Evolutionary conservation across 371 early-diverging fungal genomes (phyloP), one percentile per base, ranked within the genome.

Genomic region (Chytridiales sp.): DNA sequence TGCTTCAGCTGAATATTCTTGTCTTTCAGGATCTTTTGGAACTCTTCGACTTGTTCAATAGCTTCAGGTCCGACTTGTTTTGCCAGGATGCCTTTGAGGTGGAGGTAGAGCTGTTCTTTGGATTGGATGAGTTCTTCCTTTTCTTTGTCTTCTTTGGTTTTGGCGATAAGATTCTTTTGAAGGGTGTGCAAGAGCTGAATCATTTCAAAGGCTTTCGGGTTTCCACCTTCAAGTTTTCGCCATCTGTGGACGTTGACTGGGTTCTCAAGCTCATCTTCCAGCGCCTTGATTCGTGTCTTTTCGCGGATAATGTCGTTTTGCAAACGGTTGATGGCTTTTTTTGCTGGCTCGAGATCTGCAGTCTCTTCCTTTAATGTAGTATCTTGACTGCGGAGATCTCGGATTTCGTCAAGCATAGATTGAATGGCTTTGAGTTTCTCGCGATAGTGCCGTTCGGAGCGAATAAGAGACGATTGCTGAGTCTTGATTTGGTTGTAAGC

Each of bases 241-340:
- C 82, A 82, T 4, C 82, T 58, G 55, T 82, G 82, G 4, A 82
- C 75, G 58, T 82, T 82, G 44, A 82, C 72, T 24, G 77, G 80
- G 47, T 80, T 73, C 53, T 67, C 55, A 5, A 82, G 67, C 64
- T 82, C 76, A n/a, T 80, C 74, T 57, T 82, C 77, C 17, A 82
- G 66, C 4, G 78, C 80, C 55, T 76, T 82, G n/a, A 70, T 69
- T 13, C 74, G 60, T 9, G 72, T 74, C 46, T 63, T 60, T 52
- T 74, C 74, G n/a, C 60, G 50, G 30, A 70, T 66, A 19, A 80
- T 62, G 15, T 74, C 73, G 52, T 42, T 72, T 30, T 75, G 69
- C 2, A 82, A 56, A 15, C 59, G 47, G 30, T 51, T 55, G 29
- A 73, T 53, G n/a, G 51, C 55, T 13, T 66, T 22, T 47, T 70